These are phyloP conservation scores for Sphagnum magellanicum DNA, from an alignment of 228 moss, liverwort and hornwort species.

Conservation along the genomic window DNA sequence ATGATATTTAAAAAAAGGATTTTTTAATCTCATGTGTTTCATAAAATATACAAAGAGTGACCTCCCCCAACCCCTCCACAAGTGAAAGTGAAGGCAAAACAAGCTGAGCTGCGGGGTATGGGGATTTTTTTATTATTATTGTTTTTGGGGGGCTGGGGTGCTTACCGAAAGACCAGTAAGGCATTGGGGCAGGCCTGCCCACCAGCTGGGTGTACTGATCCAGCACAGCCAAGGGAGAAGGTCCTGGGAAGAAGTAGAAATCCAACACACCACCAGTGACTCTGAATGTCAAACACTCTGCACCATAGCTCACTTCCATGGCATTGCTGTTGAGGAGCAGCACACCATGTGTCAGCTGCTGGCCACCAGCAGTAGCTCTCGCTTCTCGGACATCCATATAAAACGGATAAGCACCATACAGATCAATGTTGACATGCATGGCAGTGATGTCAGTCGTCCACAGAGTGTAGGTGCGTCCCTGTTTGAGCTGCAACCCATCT, in stretches of 20 bases:
- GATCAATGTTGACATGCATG: slow-evolving; percentile 28
- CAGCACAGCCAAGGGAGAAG: slow-evolving; percentile 41
- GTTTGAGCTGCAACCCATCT: slow-evolving; percentile 55
- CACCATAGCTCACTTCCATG: slow-evolving; percentile 55
- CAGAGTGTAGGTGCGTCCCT: slow-evolving; percentile 52
- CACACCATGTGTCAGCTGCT: slow-evolving; percentile 42
- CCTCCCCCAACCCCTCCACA: no score
- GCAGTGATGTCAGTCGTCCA: slow-evolving; percentile 64
- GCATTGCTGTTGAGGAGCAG: slow-evolving; percentile 79
- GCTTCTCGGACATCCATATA: slow-evolving; percentile 55
- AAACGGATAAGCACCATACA: slow-evolving; percentile 73
- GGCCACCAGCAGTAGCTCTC: slow-evolving; percentile 9
- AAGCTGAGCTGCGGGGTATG: background rate
- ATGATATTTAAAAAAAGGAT: no score
- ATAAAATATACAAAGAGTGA: no score
- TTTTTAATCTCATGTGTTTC: no score
- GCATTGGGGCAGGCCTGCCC: slow-evolving; percentile 67
- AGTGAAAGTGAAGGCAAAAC: background rate
- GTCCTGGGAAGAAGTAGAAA: slow-evolving; percentile 79
- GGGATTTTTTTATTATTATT: background rate
- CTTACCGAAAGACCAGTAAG: slow-evolving; percentile 75
- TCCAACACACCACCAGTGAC: slow-evolving; percentile 70
- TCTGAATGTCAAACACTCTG: slow-evolving; percentile 40
- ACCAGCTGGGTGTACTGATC: slow-evolving; percentile 73
- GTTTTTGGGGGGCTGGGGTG: background rate